phyloP scores from a whole-genome alignment of 768 basidiomycete genomes.

The Trametes gibbosa region DNA sequence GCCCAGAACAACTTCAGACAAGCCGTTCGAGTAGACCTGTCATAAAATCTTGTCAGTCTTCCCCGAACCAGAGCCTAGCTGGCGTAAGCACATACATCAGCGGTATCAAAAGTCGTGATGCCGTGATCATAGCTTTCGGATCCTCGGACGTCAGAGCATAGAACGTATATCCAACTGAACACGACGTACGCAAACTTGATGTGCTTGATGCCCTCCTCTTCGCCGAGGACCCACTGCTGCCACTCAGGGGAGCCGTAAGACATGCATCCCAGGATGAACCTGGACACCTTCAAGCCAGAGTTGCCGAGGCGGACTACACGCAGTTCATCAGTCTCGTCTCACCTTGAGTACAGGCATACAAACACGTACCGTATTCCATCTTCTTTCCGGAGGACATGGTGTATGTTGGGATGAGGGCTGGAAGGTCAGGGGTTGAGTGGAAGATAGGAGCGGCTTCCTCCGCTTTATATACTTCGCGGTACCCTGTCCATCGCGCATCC shows the following conservation, averaged over 20 bases:
- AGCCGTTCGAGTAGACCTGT: conserved; percentile 38
- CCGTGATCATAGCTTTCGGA: conserved; percentile 37
- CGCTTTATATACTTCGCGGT: neutral
- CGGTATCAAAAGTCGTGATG: conserved; percentile 41
- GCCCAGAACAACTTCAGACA: conserved; percentile 43
- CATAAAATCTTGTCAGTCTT: conserved; percentile 38
- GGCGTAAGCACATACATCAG: conserved; percentile 24
- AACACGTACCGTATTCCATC: conserved; percentile 6
- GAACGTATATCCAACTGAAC: neutral
- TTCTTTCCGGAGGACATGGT: neutral
- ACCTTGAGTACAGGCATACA: neutral
- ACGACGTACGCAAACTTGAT: conserved; percentile 41
- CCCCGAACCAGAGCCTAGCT: conserved; percentile 33
- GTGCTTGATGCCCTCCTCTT: conserved; percentile 37
- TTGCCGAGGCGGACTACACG: conserved; percentile 29
- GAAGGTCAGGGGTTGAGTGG: neutral
- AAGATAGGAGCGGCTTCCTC: neutral
- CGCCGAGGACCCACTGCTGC: conserved; percentile 37
- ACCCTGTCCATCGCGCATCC: neutral
- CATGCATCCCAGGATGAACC: conserved; percentile 36
- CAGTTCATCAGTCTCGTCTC: neutral
- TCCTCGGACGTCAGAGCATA: neutral
- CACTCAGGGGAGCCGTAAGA: conserved; percentile 33
- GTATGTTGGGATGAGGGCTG: neutral
- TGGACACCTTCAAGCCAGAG: conserved; percentile 30